These are phyloP conservation scores for Clathrus columnatus DNA, from an alignment of 768 basidiomycete genomes.

Conservation along the genomic window DNA sequence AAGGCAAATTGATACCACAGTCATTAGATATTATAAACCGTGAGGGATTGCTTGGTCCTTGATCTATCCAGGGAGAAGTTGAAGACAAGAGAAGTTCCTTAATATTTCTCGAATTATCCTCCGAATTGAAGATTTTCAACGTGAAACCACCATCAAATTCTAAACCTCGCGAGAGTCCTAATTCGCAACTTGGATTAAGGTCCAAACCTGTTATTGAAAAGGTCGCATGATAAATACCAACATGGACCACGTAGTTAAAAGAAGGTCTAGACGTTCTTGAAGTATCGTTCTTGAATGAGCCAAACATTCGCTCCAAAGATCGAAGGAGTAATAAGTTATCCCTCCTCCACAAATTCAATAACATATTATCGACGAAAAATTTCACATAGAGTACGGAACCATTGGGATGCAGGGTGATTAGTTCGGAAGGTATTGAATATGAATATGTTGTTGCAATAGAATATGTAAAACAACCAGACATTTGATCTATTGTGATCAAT, in stretches of 20 bases:
- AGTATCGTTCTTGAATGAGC: neutral
- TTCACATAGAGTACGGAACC: slow-evolving; percentile 45
- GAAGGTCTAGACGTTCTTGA: slow-evolving; percentile 29
- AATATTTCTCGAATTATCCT: slow-evolving; percentile 15
- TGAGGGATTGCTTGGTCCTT: too few species aligned
- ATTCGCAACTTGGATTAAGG: slow-evolving; percentile 61
- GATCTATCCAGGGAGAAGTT: too few species aligned
- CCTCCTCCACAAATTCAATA: slow-evolving; percentile 60
- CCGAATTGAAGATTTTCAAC: slow-evolving; percentile 48
- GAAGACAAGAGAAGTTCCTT: neutral
- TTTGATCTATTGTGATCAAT: neutral
- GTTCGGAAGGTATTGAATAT: slow-evolving; percentile 42
- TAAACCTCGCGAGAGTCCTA: slow-evolving; percentile 61
- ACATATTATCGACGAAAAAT: slow-evolving; percentile 36
- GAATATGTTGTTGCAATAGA: slow-evolving; percentile 57
- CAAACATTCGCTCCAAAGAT: slow-evolving; percentile 36
- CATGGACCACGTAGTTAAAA: slow-evolving; percentile 43
- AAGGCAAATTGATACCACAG: too few species aligned
- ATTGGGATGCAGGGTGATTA: slow-evolving; percentile 53
- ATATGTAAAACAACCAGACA: slow-evolving; percentile 19
- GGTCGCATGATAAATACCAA: slow-evolving; percentile 54
- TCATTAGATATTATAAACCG: too few species aligned
- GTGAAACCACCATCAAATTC: slow-evolving; percentile 46
- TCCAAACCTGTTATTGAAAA: slow-evolving; percentile 72
- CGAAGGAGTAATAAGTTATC: slow-evolving; percentile 46